Base-by-base conservation (phyloP, 768 basidiomycete genomes). In the Podaxis sp. region DNA sequence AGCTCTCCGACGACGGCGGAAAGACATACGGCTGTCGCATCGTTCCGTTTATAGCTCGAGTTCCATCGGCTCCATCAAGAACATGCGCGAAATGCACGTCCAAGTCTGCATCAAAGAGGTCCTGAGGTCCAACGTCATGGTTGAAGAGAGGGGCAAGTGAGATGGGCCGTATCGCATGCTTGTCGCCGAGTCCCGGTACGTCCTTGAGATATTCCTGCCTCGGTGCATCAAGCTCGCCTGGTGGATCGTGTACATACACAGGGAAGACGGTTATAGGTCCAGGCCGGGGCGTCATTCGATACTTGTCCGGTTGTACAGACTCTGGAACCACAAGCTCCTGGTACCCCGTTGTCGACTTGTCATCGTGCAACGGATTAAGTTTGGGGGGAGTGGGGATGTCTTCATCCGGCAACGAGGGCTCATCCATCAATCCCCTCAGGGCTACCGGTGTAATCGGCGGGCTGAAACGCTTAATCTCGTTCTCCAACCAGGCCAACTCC, bases 381-480 rank as follows among this genome's bases (percentile, higher is more conserved):
- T 66, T 71, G 26, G 58, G 58, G 15, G 52, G 26, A 36, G 38
- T 58, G 17, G 66, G 65, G 26, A 58, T 60, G 38, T 57, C 60
- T 10, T 57, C 64, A n/a, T 57, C 40, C n/a, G 48, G 28, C 6
- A 53, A 46, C 20, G 46, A 54, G 4, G 40, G 44, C 10, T 24
- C 61, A 58, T 63, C 20, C 44, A 54, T 22, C 22, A 28, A 11
- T 11, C 1, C 20, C 49, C 26, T 50, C 13, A 50, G 13, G 38
- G 63, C 33, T 41, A 66, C 55, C 20, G 61, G 54, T 33, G 55
- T 36, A 11, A 41, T 41, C 8, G 37, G 63, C 26, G 65, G 56
- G 41, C 65, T 68, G 22, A 73, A 72, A 58, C 69, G 74, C 51
- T 73, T 75, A 28, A 77, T 62, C 64, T 79, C 76, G 24, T 75